A percentile compares a stretch with the other conserved stretches of the same genome.
phyloP scores from a whole-genome alignment of 768 basidiomycete genomes.

The Panellus pusillus region DNA sequence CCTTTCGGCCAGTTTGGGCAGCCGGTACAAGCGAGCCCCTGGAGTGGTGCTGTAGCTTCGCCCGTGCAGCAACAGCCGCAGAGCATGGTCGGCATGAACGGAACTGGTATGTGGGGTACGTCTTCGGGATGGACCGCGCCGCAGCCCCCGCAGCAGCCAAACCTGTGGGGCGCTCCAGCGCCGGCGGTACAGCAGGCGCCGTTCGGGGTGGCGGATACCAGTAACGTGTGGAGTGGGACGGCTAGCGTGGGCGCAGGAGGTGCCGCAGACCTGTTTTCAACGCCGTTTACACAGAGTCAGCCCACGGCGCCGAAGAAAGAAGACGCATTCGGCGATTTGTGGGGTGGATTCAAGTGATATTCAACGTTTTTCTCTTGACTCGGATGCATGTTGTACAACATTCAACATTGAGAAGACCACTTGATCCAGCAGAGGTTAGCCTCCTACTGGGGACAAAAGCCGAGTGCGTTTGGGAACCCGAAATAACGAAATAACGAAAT shows the following conservation, averaged over 20 bases:
- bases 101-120: slow-evolving; percentile 64
- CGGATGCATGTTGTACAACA: no score
- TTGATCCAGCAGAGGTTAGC: no score
- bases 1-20: slow-evolving; percentile 39
- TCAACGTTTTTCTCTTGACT: not conserved
- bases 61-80: slow-evolving; percentile 32
- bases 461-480: no score
- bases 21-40: slow-evolving; percentile 25
- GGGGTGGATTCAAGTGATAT: slow-evolving; percentile 77
- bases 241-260: slow-evolving; percentile 26
- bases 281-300: slow-evolving; percentile 29
- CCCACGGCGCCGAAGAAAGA: slow-evolving; percentile 59
- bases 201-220: slow-evolving; percentile 40
- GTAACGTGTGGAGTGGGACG: slow-evolving; percentile 58
- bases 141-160: slow-evolving; percentile 35
- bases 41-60: slow-evolving; percentile 23
- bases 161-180: slow-evolving; percentile 39
- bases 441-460: no score
- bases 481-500: no score
- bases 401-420: no score
- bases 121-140: slow-evolving; percentile 60
- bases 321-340: slow-evolving; percentile 80
- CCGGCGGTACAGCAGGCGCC: slow-evolving; percentile 34
- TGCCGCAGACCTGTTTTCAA: slow-evolving; percentile 35
- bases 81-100: slow-evolving; percentile 56